Conservation (phyloP, 495 filamentous ascomycete genomes). For the Penicillium lagena region DNA sequence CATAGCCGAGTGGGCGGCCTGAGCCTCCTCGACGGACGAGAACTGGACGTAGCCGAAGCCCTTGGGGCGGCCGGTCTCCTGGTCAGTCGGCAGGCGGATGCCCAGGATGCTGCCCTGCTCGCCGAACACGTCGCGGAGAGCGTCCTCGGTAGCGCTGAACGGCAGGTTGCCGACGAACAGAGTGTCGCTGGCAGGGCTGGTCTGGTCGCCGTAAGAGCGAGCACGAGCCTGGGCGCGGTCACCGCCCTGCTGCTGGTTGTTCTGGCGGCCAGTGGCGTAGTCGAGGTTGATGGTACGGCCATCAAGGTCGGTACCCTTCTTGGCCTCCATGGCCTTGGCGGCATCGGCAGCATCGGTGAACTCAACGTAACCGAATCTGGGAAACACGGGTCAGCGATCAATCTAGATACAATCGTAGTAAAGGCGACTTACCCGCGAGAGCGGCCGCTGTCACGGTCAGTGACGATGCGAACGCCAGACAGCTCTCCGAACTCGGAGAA, state of each 20-base stretch:
- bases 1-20: constrained; percentile 65
- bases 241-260: constrained; percentile 41
- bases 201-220: constrained; percentile 70
- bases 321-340: constrained; percentile 69
- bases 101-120: constrained; percentile 63
- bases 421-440: constrained; percentile 65
- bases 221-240: constrained; percentile 64
- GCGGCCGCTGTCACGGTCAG: constrained; percentile 72
- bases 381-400: constrained; percentile 15
- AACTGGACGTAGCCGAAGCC: constrained; percentile 94
- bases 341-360: constrained; percentile 65
- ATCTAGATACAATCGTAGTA: not conserved
- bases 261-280: constrained; percentile 65
- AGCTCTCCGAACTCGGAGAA: constrained; percentile 82
- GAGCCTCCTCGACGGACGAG: constrained; percentile 77
- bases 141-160: constrained; percentile 75
- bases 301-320: constrained; percentile 75
- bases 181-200: constrained; percentile 72
- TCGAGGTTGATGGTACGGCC: constrained; percentile 85
- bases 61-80: constrained; percentile 80
- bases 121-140: constrained; percentile 68
- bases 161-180: constrained; percentile 91
- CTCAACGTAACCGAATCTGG: constrained; percentile 90
- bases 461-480: constrained; percentile 69
- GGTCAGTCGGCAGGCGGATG: constrained; percentile 85